Evolutionary conservation across 305 asterid genomes (phyloP), one percentile per base, ranked within the genome.

Genomic region (Fraxinus sp.): DNA sequence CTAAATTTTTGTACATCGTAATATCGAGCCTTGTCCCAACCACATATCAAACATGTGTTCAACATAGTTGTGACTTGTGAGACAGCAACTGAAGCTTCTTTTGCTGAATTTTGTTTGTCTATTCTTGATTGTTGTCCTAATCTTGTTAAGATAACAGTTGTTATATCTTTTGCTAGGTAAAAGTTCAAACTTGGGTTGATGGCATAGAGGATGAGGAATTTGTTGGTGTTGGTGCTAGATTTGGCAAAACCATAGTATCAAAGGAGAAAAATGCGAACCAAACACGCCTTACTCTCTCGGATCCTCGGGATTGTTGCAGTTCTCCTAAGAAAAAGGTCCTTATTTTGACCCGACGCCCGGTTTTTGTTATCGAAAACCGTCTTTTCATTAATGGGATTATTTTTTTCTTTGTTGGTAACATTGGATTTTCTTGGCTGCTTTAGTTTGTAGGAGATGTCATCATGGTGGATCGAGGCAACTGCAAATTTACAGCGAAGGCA

Each of bases 211-310:
- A 90, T 8, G 91, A 73, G 18, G 97, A 95, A 76, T 95, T 93
- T 88, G 98, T 94, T 72, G 99, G 99, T 78, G 98, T 94, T 75
- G 99, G 99, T 79, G 99, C 99, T 82, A 89, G 98, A 90, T 95
- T 95, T 88, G 99, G 99, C 84, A 87, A 88, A 18, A 86, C 92
- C 71, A 90, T 95, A 70, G 98, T 90, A 84, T 91, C 99, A 4
- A 91, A 95, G 92, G 99, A 95, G 90, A 95, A 95, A 90, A 92
- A 93, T 83, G 99, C 98, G 24, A 88, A 93, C 83, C 97, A 89
- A 84, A 88, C 88, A 59, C 93, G 59, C 22, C 93, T 95, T 6
- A 79, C 88, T 79, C 93, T 83, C 30, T 88, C 98, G 18, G 87
- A 94, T 80, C 98, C 99, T 39, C 91, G 89, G 44, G 97, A 95